Conservation (phyloP, 2,329 filamentous ascomycete genomes). For the Sclerotinia nivalis region DNA sequence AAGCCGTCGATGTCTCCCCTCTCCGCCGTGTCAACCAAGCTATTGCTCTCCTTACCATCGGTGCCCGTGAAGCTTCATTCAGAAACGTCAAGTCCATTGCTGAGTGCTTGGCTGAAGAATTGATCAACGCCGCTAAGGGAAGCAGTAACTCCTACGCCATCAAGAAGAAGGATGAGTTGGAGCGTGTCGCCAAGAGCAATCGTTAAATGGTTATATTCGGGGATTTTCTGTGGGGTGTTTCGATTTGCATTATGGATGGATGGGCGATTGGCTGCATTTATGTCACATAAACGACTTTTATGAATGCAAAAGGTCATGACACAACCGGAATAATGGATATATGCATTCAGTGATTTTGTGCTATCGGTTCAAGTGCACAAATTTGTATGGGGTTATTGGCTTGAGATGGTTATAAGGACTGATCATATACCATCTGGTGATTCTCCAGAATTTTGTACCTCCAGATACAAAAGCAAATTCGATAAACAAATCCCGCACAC, state of each 20-base stretch:
- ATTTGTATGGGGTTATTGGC: constrained; percentile 10
- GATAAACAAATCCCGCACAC: constrained; percentile 12
- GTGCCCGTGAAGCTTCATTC: constrained; percentile 98
- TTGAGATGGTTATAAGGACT: constrained; percentile 3
- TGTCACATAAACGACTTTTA: constrained; percentile 39
- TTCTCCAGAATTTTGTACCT: constrained; percentile 16
- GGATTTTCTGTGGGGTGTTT: constrained; percentile 38
- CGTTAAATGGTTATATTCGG: constrained; percentile 67
- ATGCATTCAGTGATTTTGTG: constrained; percentile 23
- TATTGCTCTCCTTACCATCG: constrained; percentile 97
- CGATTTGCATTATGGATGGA: constrained; percentile 39
- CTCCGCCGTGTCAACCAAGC: constrained; percentile 99
- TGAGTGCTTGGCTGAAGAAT: constrained; percentile 98
- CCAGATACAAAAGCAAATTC: constrained; percentile 13
- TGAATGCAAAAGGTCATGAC: constrained; percentile 24
- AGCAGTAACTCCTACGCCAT: constrained; percentile 99
- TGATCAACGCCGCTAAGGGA: constrained; percentile 99
- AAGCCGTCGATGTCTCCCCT: constrained; percentile 99
- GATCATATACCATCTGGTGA: constrained; percentile 10
- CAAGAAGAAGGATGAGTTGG: constrained; percentile 99
- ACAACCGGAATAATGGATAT: constrained; percentile 22
- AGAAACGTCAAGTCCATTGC: constrained; percentile 99
- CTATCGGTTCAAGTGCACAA: constrained; percentile 4
- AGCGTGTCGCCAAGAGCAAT: constrained; percentile 99
- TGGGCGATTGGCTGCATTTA: constrained; percentile 39